Evolutionary conservation across 108 stramenopile species (phyloP).

Genomic region (Stephanodiscus triporus): DNA sequence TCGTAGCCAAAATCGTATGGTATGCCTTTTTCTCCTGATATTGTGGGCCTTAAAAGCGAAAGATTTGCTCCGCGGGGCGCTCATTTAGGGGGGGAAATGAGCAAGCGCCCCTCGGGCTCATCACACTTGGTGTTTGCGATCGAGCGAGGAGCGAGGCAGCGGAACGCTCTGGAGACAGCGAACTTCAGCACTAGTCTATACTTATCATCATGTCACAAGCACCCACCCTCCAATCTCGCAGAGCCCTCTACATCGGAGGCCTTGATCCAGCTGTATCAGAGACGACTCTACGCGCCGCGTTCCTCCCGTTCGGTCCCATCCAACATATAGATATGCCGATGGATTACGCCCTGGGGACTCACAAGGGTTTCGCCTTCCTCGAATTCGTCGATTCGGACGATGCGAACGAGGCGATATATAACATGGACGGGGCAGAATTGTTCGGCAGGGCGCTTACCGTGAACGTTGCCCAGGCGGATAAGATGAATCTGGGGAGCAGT

Average conservation of each 20-base stretch:
- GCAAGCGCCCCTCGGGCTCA: too few relatives aligned
- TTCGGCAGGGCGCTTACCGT: slow-evolving; percentile 84
- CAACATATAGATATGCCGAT: slow-evolving; percentile 60
- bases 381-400: slow-evolving; percentile 89
- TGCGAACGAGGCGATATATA: slow-evolving; percentile 92
- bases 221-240: slow-evolving; percentile 44
- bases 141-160: too few relatives aligned
- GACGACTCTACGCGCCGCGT: slow-evolving; percentile 88
- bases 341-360: slow-evolving; percentile 72
- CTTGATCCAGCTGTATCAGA: slow-evolving; percentile 83
- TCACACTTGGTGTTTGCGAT: too few relatives aligned
- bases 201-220: slow-evolving; percentile 24
- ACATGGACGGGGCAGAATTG: slow-evolving; percentile 95
- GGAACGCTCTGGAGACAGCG: too few relatives aligned
- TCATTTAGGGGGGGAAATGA: too few relatives aligned
- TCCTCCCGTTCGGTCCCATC: slow-evolving; percentile 94
- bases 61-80: too few relatives aligned
- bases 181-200: too few relatives aligned
- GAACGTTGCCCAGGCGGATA: slow-evolving; percentile 83
- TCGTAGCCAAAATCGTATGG: too few relatives aligned
- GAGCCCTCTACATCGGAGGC: slow-evolving; percentile 86
- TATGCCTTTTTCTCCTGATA: too few relatives aligned
- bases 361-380: slow-evolving; percentile 94
- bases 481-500: slow-evolving; percentile 55
- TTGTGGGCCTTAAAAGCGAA: too few relatives aligned